Conservation (phyloP, 2,329 filamentous ascomycete species). For the Bertia moriformis region DNA sequence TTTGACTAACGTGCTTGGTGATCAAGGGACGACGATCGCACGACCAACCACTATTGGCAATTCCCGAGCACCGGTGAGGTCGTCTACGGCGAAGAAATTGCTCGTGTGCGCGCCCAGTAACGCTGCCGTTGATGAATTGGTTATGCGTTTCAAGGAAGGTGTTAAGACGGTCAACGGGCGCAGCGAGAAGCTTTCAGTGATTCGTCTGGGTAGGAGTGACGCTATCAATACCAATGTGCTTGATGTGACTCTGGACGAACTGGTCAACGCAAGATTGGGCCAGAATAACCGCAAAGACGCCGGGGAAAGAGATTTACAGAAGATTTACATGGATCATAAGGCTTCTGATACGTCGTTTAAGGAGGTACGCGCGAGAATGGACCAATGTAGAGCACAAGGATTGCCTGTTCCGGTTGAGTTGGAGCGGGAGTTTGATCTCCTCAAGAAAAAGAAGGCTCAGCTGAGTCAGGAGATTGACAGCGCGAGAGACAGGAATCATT, state of each 20-base stretch:
- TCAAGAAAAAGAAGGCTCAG: conserved; percentile 62
- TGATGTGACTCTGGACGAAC: conserved; percentile 84
- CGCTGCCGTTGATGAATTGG: conserved; percentile 88
- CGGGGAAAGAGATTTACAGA: conserved; percentile 38
- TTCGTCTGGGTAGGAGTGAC: conserved; percentile 80
- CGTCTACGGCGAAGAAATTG: conserved; percentile 58
- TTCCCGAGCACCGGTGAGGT: conserved; percentile 14
- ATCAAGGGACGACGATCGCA: conserved; percentile 26
- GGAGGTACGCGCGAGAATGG: conserved; percentile 56
- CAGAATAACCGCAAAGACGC: conserved; percentile 41
- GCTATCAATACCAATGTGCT: conserved; percentile 79
- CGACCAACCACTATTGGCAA: conserved; percentile 15
- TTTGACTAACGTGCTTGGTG: conserved; percentile 38
- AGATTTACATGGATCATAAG: conserved; percentile 46
- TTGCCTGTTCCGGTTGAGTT: conserved; percentile 36
- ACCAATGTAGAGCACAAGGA: conserved; percentile 43
- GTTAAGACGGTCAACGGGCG: conserved; percentile 65
- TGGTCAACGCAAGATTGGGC: conserved; percentile 64
- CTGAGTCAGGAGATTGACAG: conserved; percentile 76
- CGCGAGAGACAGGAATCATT: conserved; percentile 73
- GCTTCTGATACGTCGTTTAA: conserved; percentile 65
- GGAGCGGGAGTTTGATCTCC: conserved; percentile 61
- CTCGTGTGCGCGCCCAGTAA: conserved; percentile 97
- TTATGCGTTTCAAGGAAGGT: conserved; percentile 78
- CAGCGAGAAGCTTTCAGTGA: conserved; percentile 64